Percentiles rank a stretch among this genome's conserved stretches.
Conservation (phyloP, 192 early-diverging fungal genomes). For the Coemansia sp. region DNA sequence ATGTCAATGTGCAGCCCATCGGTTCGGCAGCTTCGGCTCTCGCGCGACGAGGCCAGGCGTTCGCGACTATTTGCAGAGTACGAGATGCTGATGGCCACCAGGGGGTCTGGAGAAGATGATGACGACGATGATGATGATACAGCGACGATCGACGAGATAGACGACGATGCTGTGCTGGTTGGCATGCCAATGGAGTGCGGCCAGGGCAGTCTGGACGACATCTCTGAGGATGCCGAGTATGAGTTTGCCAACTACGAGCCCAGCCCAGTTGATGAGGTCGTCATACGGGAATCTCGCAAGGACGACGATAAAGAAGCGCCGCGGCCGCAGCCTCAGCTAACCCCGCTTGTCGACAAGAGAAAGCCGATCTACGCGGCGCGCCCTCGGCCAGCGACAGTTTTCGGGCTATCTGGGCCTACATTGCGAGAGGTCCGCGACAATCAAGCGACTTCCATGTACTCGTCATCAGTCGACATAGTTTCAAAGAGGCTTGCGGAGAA, state of each 20-base stretch:
- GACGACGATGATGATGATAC: too few relatives aligned
- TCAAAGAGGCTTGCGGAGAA: conserved; percentile 38
- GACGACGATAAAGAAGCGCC: neutral
- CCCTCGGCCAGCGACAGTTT: conserved; percentile 14
- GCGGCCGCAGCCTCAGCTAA: conserved; percentile 2
- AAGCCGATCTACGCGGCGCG: conserved; percentile 3
- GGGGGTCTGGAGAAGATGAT: conserved; percentile 27
- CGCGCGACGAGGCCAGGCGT: conserved; percentile 47
- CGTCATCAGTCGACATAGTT: conserved; percentile 19
- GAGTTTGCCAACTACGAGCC: conserved; percentile 19
- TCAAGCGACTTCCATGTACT: conserved; percentile 24
- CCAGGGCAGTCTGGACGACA: conserved; percentile 19
- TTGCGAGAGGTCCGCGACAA: conserved; percentile 1
- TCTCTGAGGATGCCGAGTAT: conserved; percentile 28
- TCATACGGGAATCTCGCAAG: neutral
- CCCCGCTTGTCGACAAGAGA: conserved; percentile 6
- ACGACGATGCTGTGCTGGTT: neutral
- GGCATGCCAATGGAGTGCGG: neutral
- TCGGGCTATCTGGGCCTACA: neutral
- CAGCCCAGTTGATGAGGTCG: conserved; percentile 1
- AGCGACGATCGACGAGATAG: neutral
- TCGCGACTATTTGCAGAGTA: conserved; percentile 53
- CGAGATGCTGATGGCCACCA: conserved; percentile 39
- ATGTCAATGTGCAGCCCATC: conserved; percentile 44
- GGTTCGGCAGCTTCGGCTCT: conserved; percentile 30